These are phyloP conservation scores for Sporothrix schenckii DNA, from an alignment of 2,329 filamentous ascomycete species.

Conservation along the genomic window DNA sequence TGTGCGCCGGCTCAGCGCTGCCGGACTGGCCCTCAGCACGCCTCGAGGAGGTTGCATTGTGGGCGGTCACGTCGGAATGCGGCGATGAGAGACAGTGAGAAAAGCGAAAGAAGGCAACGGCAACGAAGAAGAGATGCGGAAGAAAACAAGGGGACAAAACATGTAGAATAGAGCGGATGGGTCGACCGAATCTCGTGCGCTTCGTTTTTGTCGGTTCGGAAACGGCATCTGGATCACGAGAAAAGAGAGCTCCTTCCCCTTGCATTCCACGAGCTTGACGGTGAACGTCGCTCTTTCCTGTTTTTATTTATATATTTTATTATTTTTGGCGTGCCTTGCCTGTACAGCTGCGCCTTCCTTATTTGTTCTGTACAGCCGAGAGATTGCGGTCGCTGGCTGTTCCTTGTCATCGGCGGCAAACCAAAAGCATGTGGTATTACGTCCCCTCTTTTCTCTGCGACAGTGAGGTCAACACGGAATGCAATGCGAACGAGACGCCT, in stretches of 20 bases:
- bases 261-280: too few relatives aligned
- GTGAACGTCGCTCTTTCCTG: too few relatives aligned
- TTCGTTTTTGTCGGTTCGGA: background rate
- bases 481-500: background rate
- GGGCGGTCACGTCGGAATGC: slow-evolving; percentile 9
- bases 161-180: background rate
- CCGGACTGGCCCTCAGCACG: slow-evolving; percentile 5
- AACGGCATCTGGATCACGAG: background rate
- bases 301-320: too few relatives aligned
- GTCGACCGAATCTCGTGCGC: background rate
- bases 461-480: too few relatives aligned
- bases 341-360: background rate
- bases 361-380: background rate
- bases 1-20: background rate
- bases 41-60: slow-evolving; percentile 10
- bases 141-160: background rate
- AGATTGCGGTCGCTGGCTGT: slow-evolving; percentile 3
- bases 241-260: background rate
- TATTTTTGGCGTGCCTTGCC: background rate
- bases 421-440: background rate
- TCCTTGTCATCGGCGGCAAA: background rate
- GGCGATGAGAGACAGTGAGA: background rate
- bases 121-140: background rate
- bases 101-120: background rate
- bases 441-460: background rate